A percentile compares a stretch with the other conserved stretches of the same genome.
Evolutionary conservation across 805 yeast genomes (phyloP).

Genomic region (Saccharomycopsis sp.): DNA sequence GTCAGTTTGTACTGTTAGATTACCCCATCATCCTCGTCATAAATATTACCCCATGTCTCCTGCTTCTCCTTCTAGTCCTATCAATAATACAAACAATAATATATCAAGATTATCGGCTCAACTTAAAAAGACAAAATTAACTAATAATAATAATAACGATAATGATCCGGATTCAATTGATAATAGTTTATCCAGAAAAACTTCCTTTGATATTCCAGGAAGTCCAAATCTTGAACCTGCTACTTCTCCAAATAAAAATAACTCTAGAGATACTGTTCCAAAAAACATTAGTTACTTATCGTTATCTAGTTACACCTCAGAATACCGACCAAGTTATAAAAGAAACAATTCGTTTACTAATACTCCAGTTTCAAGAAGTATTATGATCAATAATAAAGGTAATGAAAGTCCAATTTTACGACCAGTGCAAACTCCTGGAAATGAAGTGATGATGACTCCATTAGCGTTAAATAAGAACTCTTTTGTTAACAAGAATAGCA

Average conservation of each 20-base stretch:
- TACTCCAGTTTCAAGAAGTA: no score
- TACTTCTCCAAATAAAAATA: conserved; percentile 9
- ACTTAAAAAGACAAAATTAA: conserved; percentile 4
- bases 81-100: conserved; percentile 1
- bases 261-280: conserved; percentile 2
- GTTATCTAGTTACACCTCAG: no score
- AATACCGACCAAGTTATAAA: no score
- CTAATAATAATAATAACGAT: background rate
- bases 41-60: conserved; percentile 6
- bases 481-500: no score
- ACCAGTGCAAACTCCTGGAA: conserved; percentile 18
- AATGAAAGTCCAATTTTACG: conserved; percentile 13
- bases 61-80: background rate
- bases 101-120: conserved; percentile 14
- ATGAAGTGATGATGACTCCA: conserved; percentile 18
- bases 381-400: conserved; percentile 2
- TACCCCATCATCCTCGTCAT: background rate
- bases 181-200: no score
- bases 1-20: no score
- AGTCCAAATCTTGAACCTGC: conserved; percentile 14
- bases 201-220: conserved; percentile 4
- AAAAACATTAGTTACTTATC: conserved; percentile 15
- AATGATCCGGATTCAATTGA: background rate
- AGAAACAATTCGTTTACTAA: no score
- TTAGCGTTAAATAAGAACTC: conserved; percentile 1